These are phyloP conservation scores for Tilletia setariae DNA, from an alignment of 1,284 basidiomycete species.

Conservation along the genomic window DNA sequence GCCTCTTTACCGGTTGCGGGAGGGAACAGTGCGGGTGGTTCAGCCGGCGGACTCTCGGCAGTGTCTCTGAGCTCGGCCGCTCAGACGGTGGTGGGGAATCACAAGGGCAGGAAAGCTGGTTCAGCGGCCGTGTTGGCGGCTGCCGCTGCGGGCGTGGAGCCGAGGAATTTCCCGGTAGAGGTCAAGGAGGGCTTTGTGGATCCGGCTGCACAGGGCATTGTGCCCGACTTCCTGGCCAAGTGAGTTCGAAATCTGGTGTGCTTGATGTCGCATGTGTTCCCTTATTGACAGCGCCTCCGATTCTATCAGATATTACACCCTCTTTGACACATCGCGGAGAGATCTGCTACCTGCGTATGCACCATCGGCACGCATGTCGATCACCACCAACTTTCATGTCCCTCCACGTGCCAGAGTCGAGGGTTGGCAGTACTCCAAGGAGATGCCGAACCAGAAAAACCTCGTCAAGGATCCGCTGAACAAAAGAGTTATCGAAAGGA, in stretches of 20 bases:
- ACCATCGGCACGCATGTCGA: slow-evolving; percentile 80
- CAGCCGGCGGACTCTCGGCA: neutral
- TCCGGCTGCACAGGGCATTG: slow-evolving; percentile 64
- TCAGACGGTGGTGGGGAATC: neutral
- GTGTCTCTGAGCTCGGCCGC: neutral
- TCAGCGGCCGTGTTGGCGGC: neutral
- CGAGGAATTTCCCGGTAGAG: slow-evolving; percentile 65
- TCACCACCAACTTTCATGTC: slow-evolving; percentile 75
- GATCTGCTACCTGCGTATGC: slow-evolving; percentile 73
- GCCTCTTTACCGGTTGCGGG: slow-evolving; percentile 67
- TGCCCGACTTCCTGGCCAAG: slow-evolving; percentile 73
- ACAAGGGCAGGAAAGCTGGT: neutral
- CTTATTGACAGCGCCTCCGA: neutral
- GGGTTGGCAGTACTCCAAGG: slow-evolving; percentile 46
- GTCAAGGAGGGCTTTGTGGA: slow-evolving; percentile 74
- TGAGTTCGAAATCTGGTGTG: too few species aligned
- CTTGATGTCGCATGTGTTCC: too few species aligned
- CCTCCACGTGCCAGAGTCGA: slow-evolving; percentile 64
- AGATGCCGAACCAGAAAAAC: slow-evolving; percentile 74
- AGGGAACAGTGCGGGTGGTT: neutral
- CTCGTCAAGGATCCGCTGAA: slow-evolving; percentile 69
- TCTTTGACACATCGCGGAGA: slow-evolving; percentile 74
- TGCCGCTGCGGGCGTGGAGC: slow-evolving; percentile 25
- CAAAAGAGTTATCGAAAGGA: slow-evolving; percentile 55
- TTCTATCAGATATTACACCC: slow-evolving; percentile 60